Base-by-base conservation (phyloP, 371 early-diverging fungal genomes). In the Mucor lusitanicus region DNA sequence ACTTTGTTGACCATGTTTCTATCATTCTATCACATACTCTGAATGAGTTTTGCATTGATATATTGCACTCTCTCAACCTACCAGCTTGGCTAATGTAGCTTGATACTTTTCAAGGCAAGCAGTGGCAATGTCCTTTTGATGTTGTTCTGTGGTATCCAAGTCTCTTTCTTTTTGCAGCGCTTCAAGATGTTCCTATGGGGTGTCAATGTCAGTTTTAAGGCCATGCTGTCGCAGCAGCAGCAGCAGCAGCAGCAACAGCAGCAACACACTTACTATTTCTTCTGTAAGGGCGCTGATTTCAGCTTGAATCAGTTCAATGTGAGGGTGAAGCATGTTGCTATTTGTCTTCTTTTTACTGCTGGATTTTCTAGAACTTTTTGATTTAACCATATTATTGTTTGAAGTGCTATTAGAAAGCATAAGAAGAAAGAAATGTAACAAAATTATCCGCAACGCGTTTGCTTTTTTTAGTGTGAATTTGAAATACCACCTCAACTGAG, bases 271-370 rank as follows among this genome's bases (percentile, higher is more conserved):
- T 73, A 78, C 79, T 61, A 70, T 28, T 56, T 75, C 64, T 53
- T 63, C 68, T 73, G 73, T 61, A 32, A 75, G 64, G 0, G 58
- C 6, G 6, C 61, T 61, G 13, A 78, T 61, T 65, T 73, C 68
- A 25, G 42, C 58, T 68, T 72, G 74, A 56, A 77, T 50, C 9
- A 56, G 58, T 53, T 77, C 74, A 23, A 70, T 40, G 56, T 77
- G 65, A 46, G 75, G 65, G 50, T 68, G 69, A 30, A 59, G 28
- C 30, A 59, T 35, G 23, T 46, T 57, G 1, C 6, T n/a, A 1
- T 12, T 30, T 42, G 15, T 12, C 25, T 58, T 64, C 39, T 57
- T 64, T 21, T 48, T 61, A 9, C 48, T 3, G 2, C 2, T 3
- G 8, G 19, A 6, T 13, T 48, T 61, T 46, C 21, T 61, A 30